A percentile compares a stretch with the other conserved stretches of the same genome.
Conservation (phyloP, 2,329 filamentous ascomycete genomes). For the Cercospora nicotianae region DNA sequence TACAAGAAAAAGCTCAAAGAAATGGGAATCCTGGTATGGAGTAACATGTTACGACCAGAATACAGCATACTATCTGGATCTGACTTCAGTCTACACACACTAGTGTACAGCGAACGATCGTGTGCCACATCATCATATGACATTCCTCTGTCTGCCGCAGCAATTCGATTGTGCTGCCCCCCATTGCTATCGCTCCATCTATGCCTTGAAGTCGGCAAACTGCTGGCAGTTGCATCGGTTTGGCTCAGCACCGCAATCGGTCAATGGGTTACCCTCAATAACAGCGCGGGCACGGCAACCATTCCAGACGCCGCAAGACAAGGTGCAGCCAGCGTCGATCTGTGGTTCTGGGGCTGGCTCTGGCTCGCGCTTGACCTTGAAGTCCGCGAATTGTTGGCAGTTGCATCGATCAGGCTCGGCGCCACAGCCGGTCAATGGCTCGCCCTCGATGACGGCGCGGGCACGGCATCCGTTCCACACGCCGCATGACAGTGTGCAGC, state of each 20-base stretch:
- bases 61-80: background rate
- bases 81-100: background rate
- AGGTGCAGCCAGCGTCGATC: background rate
- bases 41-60: background rate
- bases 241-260: background rate
- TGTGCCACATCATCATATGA: background rate
- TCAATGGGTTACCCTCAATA: background rate
- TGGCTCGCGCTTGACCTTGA: background rate
- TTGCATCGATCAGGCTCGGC: background rate
- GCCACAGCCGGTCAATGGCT: background rate
- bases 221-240: background rate
- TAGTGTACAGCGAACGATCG: background rate
- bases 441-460: background rate
- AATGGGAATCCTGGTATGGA: background rate
- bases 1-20: background rate
- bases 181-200: background rate
- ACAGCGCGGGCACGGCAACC: background rate
- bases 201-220: background rate
- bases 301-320: background rate
- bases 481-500: background rate
- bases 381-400: background rate
- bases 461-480: background rate
- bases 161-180: background rate
- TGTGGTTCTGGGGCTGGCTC: background rate
- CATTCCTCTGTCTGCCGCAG: background rate